Evolutionary conservation across 2,329 filamentous ascomycete genomes (phyloP).

Genomic region (Claviceps monticola): DNA sequence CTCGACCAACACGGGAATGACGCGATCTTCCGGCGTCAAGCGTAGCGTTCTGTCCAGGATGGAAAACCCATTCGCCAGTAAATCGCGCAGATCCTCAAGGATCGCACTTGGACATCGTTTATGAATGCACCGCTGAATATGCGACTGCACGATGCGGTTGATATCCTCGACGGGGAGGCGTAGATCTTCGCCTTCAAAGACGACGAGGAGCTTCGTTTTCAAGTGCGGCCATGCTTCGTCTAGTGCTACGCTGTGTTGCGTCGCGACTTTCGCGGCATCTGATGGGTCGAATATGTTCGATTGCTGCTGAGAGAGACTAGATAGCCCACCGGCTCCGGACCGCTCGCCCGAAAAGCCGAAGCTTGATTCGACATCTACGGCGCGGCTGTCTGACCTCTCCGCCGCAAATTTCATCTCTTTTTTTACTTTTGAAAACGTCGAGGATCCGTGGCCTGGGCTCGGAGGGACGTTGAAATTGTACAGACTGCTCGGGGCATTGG

Average conservation of each 20-base stretch:
- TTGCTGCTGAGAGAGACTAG: slow-evolving; percentile 26
- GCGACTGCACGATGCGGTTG: slow-evolving; percentile 64
- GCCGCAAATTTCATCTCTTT: slow-evolving; percentile 76
- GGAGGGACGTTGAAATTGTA: slow-evolving; percentile 68
- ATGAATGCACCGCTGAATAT: slow-evolving; percentile 66
- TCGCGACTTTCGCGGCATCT: slow-evolving; percentile 40
- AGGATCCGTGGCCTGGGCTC: slow-evolving; percentile 51
- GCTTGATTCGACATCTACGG: slow-evolving; percentile 36
- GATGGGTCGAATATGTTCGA: slow-evolving; percentile 36
- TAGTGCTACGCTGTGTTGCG: slow-evolving; percentile 53
- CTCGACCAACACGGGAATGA: slow-evolving; percentile 84
- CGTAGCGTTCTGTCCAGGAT: slow-evolving; percentile 75
- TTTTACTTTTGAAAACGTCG: slow-evolving; percentile 66
- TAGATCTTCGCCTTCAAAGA: slow-evolving; percentile 72
- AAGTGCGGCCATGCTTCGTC: slow-evolving; percentile 77
- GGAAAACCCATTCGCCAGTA: slow-evolving; percentile 68
- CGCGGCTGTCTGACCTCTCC: slow-evolving; percentile 40
- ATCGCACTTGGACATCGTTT: slow-evolving; percentile 56
- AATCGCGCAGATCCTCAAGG: slow-evolving; percentile 62
- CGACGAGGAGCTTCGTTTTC: slow-evolving; percentile 59
- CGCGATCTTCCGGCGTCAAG: slow-evolving; percentile 65
- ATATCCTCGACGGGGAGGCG: slow-evolving; percentile 73
- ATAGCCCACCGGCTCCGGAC: slow-evolving; percentile 39
- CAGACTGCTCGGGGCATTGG: slow-evolving; percentile 58
- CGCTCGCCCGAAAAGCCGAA: slow-evolving; percentile 31